These are phyloP conservation scores for Cocos nucifera DNA, from an alignment of 176 grass and related monocot genomes.

Conservation along the genomic window DNA sequence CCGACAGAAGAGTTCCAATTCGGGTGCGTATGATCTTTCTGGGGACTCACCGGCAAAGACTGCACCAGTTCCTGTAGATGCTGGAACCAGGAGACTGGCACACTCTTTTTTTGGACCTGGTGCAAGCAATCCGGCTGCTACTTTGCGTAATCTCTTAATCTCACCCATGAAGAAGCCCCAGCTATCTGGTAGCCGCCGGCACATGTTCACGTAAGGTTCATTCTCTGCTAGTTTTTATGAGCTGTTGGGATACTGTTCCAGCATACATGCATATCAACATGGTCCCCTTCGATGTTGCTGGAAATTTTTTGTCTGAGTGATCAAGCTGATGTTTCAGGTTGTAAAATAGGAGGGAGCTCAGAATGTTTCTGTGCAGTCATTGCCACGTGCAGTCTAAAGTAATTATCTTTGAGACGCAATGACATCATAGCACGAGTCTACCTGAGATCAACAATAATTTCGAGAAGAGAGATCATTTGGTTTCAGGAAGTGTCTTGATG, in stretches of 20 bases:
- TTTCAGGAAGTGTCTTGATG: no score
- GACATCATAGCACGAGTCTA: no score
- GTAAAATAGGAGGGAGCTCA: constrained; percentile 28
- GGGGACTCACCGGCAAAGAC: constrained; percentile 35
- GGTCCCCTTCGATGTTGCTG: background rate
- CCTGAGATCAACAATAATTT: no score
- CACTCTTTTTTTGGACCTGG: constrained; percentile 36
- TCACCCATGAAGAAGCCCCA: constrained; percentile 47
- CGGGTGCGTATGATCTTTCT: constrained; percentile 45
- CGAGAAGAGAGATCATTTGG: no score
- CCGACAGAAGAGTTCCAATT: constrained; percentile 29
- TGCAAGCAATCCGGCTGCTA: constrained; percentile 37
- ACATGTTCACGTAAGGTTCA: constrained; percentile 54
- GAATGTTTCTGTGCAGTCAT: background rate
- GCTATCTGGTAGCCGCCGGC: constrained; percentile 22
- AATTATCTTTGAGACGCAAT: no score
- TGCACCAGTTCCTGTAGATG: constrained; percentile 35
- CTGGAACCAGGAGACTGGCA: constrained; percentile 30
- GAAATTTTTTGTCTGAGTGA: constrained; percentile 22
- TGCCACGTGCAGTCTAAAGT: background rate
- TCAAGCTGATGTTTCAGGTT: constrained; percentile 39
- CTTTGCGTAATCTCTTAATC: constrained; percentile 52
- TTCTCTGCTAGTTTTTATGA: background rate
- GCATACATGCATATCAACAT: background rate
- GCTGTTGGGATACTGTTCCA: no score